A percentile compares a stretch with the other conserved stretches of the same genome.
Evolutionary conservation across 345 rosid genomes (phyloP).

Genomic region (Eucalyptus sp.): DNA sequence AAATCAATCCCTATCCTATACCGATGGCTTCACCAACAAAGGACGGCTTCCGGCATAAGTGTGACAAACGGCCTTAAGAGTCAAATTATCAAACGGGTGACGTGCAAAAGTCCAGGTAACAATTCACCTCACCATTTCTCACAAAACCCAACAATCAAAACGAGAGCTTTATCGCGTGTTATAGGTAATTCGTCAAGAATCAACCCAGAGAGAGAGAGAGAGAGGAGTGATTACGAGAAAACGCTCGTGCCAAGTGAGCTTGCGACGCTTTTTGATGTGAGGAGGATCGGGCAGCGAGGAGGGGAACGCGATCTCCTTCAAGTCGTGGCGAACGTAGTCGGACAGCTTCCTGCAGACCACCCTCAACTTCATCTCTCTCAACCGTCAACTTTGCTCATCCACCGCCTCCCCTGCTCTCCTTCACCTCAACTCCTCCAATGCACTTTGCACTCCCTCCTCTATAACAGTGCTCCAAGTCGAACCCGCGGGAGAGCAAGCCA

Average conservation of each 20-base stretch:
- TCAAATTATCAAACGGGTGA: neutral
- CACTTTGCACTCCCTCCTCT: too few species aligned
- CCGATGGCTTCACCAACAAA: neutral
- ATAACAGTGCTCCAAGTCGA: neutral
- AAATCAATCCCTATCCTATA: neutral
- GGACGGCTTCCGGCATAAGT: neutral
- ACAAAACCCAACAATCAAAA: neutral
- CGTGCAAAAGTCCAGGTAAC: neutral
- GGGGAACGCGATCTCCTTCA: slow-evolving; percentile 88
- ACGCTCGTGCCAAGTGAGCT: slow-evolving; percentile 73
- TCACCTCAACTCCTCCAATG: neutral
- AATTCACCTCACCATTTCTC: neutral
- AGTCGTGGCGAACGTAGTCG: slow-evolving; percentile 67
- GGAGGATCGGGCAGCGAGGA: slow-evolving; percentile 91
- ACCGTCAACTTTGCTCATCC: neutral
- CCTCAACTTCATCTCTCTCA: slow-evolving; percentile 40
- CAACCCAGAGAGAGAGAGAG: neutral
- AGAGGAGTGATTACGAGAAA: slow-evolving; percentile 27
- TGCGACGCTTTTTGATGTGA: slow-evolving; percentile 57
- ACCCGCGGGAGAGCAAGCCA: neutral
- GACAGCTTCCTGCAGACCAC: slow-evolving; percentile 43
- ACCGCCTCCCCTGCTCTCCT: neutral
- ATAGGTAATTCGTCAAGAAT: neutral
- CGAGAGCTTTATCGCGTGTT: neutral
- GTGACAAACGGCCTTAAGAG: neutral